These are phyloP conservation scores for Penicillium silybi DNA, from an alignment of 495 filamentous ascomycete species.

Conservation along the genomic window DNA sequence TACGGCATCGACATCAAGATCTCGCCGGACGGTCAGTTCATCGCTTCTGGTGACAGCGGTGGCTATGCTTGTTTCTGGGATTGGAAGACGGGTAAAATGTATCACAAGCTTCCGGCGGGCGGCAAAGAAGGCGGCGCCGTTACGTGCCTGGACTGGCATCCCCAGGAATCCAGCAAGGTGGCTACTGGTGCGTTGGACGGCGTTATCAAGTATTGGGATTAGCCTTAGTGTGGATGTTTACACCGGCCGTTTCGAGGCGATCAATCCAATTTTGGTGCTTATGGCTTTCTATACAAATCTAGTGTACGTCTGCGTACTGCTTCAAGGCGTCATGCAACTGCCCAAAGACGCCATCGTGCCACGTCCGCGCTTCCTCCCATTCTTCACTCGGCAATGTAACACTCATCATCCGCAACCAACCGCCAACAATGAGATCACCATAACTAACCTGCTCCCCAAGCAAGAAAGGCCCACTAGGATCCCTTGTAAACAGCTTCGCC, in stretches of 20 bases:
- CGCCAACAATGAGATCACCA: neutral
- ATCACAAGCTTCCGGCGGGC: slow-evolving; percentile 83
- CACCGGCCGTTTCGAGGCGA: slow-evolving; percentile 7
- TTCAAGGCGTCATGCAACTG: neutral
- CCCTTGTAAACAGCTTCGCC: neutral
- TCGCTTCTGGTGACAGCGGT: slow-evolving; percentile 76
- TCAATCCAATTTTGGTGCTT: neutral
- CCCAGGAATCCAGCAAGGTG: slow-evolving; percentile 90
- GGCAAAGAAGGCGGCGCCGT: slow-evolving; percentile 61
- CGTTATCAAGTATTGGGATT: slow-evolving; percentile 94
- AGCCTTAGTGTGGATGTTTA: slow-evolving; percentile 12
- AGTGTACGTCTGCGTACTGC: neutral
- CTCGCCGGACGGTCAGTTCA: slow-evolving; percentile 85
- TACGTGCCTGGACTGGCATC: slow-evolving; percentile 85
- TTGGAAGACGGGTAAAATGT: slow-evolving; percentile 99
- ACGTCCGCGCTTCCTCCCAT: too few relatives aligned
- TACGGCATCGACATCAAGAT: slow-evolving; percentile 88
- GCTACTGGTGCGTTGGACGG: slow-evolving; percentile 88
- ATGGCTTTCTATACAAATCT: neutral
- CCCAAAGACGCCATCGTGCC: neutral
- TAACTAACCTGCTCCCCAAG: neutral
- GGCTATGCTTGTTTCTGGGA: slow-evolving; percentile 97
- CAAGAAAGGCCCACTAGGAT: neutral
- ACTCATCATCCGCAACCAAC: neutral
- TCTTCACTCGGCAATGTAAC: too few relatives aligned